Percentiles rank a stretch among this genome's conserved stretches.
phyloP scores from a whole-genome alignment of 129 eudicot species.

The Dittrichia graveolens region DNA sequence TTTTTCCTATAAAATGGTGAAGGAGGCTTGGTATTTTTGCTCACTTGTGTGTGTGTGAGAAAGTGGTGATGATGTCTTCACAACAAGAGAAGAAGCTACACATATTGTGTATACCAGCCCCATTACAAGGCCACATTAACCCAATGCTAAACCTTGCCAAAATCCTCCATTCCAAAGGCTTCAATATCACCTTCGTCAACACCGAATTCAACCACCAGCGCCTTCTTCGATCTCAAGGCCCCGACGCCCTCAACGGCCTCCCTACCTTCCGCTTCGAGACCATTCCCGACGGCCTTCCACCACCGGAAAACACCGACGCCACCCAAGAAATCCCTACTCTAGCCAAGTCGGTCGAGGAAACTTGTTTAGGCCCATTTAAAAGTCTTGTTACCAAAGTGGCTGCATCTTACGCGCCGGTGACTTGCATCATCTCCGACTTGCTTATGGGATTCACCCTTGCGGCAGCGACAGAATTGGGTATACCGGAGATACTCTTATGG shows the following conservation, averaged over 20 bases:
- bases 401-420: constrained; percentile 33
- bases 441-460: constrained; percentile 38
- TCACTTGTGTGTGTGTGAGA: background rate
- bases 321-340: constrained; percentile 24
- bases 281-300: constrained; percentile 48
- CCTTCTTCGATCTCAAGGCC: constrained; percentile 34
- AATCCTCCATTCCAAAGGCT: constrained; percentile 45
- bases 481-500: constrained; percentile 38
- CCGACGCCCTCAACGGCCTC: constrained; percentile 24
- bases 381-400: constrained; percentile 29
- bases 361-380: constrained; percentile 35
- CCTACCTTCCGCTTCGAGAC: constrained; percentile 44
- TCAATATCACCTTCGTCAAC: constrained; percentile 36
- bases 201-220: constrained; percentile 37
- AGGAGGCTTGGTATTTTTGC: background rate
- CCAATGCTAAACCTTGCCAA: constrained; percentile 53
- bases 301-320: constrained; percentile 33
- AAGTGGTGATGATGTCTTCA: background rate
- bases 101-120: constrained; percentile 33
- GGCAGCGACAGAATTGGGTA: constrained; percentile 29
- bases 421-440: constrained; percentile 40
- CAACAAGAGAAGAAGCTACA: constrained; percentile 34
- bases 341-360: constrained; percentile 30
- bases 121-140: constrained; percentile 43
- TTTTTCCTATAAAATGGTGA: no score